Conservation (phyloP, 1,139 yeast genomes). For the Blastobotrys ciferrii region DNA sequence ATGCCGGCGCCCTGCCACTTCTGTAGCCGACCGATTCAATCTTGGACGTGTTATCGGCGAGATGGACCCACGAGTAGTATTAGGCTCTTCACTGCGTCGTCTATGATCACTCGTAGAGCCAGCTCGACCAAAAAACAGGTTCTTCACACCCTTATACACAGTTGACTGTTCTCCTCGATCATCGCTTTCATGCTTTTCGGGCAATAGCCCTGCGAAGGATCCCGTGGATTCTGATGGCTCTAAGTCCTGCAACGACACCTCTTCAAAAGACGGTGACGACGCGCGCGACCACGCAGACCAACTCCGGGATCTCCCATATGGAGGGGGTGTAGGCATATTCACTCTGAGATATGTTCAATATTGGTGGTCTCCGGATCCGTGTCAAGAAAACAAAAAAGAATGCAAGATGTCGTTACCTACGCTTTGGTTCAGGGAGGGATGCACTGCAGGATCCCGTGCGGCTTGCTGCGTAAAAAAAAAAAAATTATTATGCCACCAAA, state of each 20-base stretch:
- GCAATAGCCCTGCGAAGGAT: conserved; percentile 10
- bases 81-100: conserved; percentile 6
- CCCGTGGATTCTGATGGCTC: conserved; percentile 8
- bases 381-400: neutral
- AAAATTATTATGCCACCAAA: too few relatives aligned
- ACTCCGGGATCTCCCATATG: conserved; percentile 8
- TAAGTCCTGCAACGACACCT: conserved; percentile 10
- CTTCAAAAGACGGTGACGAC: conserved; percentile 6
- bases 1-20: neutral
- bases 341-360: neutral
- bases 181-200: neutral
- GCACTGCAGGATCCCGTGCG: neutral
- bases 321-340: conserved; percentile 7
- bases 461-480: too few relatives aligned
- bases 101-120: neutral
- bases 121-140: conserved; percentile 13
- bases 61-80: neutral
- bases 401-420: neutral
- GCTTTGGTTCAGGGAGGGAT: neutral
- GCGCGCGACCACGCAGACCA: conserved; percentile 5
- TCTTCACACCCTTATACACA: conserved; percentile 17
- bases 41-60: neutral
- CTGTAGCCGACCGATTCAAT: conserved; percentile 5
- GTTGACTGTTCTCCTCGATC: conserved; percentile 8
- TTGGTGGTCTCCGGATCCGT: neutral